Conservation (phyloP, 805 yeast species). For the Candida easanensis region DNA sequence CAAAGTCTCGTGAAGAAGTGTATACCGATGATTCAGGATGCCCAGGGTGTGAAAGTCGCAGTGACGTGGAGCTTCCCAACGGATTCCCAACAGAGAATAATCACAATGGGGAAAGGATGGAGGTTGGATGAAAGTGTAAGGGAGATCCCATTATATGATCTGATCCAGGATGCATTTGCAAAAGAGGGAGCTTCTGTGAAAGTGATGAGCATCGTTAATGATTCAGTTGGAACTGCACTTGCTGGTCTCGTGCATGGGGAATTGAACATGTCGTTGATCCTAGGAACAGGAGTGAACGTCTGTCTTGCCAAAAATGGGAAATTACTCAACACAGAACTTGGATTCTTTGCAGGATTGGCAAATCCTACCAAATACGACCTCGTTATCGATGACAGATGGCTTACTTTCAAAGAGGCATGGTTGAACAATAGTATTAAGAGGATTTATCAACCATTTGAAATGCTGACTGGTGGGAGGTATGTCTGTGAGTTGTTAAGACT, state of each 20-base stretch:
- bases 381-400: constrained; percentile 35
- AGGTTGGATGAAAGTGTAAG: constrained; percentile 38
- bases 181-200: constrained; percentile 29
- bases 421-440: constrained; percentile 6
- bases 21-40: neutral
- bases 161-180: constrained; percentile 37
- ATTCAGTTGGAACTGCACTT: constrained; percentile 60
- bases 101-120: constrained; percentile 63
- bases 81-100: constrained; percentile 38
- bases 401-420: constrained; percentile 4
- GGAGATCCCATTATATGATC: constrained; percentile 37
- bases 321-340: constrained; percentile 51
- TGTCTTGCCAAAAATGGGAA: constrained; percentile 35
- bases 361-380: constrained; percentile 39
- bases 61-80: constrained; percentile 60
- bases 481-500: constrained; percentile 51
- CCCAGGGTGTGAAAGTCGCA: constrained; percentile 31
- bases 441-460: constrained; percentile 55
- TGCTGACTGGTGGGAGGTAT: constrained; percentile 54
- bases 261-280: constrained; percentile 48
- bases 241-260: constrained; percentile 29
- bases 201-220: constrained; percentile 53
- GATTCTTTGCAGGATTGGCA: constrained; percentile 47
- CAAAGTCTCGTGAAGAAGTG: constrained; percentile 32
- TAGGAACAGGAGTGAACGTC: constrained; percentile 68